Evolutionary conservation across 352 stramenopile species (phyloP).

Genomic region (Stramenopiles sp.): DNA sequence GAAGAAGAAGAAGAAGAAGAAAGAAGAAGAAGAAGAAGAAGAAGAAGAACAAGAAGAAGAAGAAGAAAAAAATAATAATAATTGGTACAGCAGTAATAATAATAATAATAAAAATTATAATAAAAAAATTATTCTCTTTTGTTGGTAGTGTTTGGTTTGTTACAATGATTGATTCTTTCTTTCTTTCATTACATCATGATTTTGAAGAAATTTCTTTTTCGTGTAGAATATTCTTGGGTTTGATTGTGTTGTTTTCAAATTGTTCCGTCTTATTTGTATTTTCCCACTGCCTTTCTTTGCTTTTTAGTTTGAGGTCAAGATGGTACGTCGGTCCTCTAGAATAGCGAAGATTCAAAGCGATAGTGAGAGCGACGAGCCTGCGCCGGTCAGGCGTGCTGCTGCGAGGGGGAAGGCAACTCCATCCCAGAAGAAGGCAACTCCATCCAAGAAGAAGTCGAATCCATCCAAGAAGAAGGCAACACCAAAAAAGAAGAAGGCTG

Average conservation of each 20-base stretch:
- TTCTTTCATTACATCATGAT: too few species aligned
- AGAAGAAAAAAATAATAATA: constrained; percentile 27
- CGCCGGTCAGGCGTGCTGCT: too few species aligned
- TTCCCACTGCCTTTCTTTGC: background rate
- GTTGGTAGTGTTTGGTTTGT: background rate
- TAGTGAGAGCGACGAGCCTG: too few species aligned
- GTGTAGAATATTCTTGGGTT: constrained; percentile 25
- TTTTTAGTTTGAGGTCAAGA: too few species aligned
- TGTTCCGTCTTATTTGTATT: background rate
- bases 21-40: constrained; percentile 18
- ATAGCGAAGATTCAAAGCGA: background rate
- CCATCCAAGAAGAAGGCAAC: background rate
- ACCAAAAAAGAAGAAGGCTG: background rate
- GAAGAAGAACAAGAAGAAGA: constrained; percentile 25
- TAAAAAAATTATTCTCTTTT: constrained; percentile 23
- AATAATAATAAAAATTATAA: background rate
- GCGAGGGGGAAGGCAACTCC: background rate
- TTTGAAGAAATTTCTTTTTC: constrained; percentile 35
- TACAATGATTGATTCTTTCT: background rate
- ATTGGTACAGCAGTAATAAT: constrained; percentile 32
- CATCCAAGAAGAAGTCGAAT: background rate
- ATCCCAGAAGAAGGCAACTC: background rate
- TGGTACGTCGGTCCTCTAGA: background rate
- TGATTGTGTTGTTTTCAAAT: background rate
- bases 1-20: constrained; percentile 13